These are phyloP conservation scores for Pythium myriotylum DNA, from an alignment of 352 stramenopile species.

Conservation along the genomic window DNA sequence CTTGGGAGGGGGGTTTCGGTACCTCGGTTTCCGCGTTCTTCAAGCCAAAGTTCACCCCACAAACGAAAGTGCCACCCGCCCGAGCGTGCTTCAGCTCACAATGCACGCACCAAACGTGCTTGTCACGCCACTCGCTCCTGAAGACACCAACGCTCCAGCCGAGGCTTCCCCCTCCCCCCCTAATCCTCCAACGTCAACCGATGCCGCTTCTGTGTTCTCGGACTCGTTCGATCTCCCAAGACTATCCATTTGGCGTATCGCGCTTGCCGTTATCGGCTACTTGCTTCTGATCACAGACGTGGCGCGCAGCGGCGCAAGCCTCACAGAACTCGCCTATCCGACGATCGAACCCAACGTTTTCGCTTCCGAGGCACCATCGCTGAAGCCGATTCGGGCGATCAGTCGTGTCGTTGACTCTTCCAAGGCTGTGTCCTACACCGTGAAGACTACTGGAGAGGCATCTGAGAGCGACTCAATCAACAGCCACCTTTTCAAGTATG, in stretches of 20 bases:
- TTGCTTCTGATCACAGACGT: conserved; percentile 30
- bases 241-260: conserved; percentile 19
- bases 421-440: conserved; percentile 4
- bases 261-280: conserved; percentile 25
- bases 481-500: conserved; percentile 26
- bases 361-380: conserved; percentile 10
- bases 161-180: neutral
- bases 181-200: neutral
- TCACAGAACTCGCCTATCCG: conserved; percentile 25
- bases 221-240: conserved; percentile 27
- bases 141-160: neutral
- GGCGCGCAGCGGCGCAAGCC: conserved; percentile 20
- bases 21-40: too few relatives aligned
- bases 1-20: too few relatives aligned
- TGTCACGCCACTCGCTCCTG: conserved; percentile 7
- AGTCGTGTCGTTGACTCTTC: neutral
- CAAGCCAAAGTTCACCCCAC: too few relatives aligned
- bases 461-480: conserved; percentile 7
- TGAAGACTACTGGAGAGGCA: conserved; percentile 6
- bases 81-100: too few relatives aligned
- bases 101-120: conserved; percentile 6
- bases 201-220: conserved; percentile 10
- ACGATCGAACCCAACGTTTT: conserved; percentile 35
- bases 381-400: conserved; percentile 19
- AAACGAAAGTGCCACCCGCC: too few relatives aligned